A percentile compares a stretch with the other conserved stretches of the same genome.
phyloP scores from a whole-genome alignment of 441 rosid species.

The Sinapis alba region DNA sequence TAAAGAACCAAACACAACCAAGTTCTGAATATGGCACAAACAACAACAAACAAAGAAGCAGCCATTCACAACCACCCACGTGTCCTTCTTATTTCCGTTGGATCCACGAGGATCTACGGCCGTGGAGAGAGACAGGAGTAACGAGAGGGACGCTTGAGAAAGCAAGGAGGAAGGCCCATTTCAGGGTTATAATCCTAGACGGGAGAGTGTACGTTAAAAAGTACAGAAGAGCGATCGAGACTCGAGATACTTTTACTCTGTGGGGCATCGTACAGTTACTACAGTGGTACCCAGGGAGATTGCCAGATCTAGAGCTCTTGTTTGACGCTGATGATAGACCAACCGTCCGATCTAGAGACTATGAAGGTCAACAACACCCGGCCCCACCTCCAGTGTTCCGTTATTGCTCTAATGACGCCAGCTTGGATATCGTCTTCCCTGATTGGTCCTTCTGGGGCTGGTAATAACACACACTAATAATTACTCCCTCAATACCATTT shows the following conservation, averaged over 20 bases:
- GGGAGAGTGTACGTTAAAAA: slow-evolving; percentile 56
- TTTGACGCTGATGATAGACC: slow-evolving; percentile 52
- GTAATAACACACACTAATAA: slow-evolving; percentile 24
- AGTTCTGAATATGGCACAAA: background rate
- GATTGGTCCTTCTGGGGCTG: slow-evolving; percentile 79
- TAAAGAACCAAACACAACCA: slow-evolving; percentile 22
- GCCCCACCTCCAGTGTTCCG: slow-evolving; percentile 53
- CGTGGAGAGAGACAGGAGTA: slow-evolving; percentile 54
- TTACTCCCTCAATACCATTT: no score
- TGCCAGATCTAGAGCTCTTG: slow-evolving; percentile 64
- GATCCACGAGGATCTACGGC: slow-evolving; percentile 65
- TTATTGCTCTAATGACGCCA: slow-evolving; percentile 44
- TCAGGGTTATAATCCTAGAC: slow-evolving; percentile 48
- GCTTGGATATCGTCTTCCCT: slow-evolving; percentile 54
- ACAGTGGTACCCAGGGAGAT: slow-evolving; percentile 54
- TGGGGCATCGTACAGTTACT: slow-evolving; percentile 69
- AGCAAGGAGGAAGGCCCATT: slow-evolving; percentile 43
- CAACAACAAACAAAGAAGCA: background rate
- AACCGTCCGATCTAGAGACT: slow-evolving; percentile 30
- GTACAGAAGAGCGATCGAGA: slow-evolving; percentile 44
- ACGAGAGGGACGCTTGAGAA: slow-evolving; percentile 49
- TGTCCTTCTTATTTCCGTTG: slow-evolving; percentile 62
- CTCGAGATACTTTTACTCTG: slow-evolving; percentile 49
- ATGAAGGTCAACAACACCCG: slow-evolving; percentile 36
- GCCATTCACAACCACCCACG: slow-evolving; percentile 22